Evolutionary conservation across 176 grass and related monocot species (phyloP).

Genomic region (Juncus effusus): DNA sequence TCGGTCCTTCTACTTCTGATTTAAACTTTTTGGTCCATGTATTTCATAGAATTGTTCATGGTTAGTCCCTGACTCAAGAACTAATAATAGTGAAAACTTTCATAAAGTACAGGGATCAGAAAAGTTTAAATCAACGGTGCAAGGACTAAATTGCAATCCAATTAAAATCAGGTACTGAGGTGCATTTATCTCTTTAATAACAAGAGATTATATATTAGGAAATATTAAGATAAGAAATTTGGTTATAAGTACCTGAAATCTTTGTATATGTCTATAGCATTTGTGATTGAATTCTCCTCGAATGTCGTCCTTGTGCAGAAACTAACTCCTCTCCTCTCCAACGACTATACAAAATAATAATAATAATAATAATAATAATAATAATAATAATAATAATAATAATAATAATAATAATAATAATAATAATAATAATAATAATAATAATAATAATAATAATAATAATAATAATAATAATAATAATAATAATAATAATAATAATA

Average conservation of each 20-base stretch:
- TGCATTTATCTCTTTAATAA: neutral
- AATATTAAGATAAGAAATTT: neutral
- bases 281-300: constrained; percentile 88
- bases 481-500: constrained; percentile 10
- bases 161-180: no score
- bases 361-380: constrained; percentile 8
- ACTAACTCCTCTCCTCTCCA: constrained; percentile 53
- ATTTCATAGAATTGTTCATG: neutral
- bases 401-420: constrained; percentile 1
- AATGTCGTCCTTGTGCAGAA: constrained; percentile 76
- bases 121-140: no score
- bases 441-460: neutral
- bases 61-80: no score
- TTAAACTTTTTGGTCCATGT: neutral
- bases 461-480: constrained; percentile 1
- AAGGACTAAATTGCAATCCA: no score
- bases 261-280: constrained; percentile 85
- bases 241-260: constrained; percentile 39
- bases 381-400: constrained; percentile 3
- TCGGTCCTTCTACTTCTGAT: no score
- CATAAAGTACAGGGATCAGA: no score
- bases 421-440: constrained; percentile 10
- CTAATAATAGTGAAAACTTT: no score
- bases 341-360: constrained; percentile 35
- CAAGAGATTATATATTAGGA: neutral